Evolutionary conservation across 371 early-diverging fungal species (phyloP).

Genomic region (Haplosporangium sp.): DNA sequence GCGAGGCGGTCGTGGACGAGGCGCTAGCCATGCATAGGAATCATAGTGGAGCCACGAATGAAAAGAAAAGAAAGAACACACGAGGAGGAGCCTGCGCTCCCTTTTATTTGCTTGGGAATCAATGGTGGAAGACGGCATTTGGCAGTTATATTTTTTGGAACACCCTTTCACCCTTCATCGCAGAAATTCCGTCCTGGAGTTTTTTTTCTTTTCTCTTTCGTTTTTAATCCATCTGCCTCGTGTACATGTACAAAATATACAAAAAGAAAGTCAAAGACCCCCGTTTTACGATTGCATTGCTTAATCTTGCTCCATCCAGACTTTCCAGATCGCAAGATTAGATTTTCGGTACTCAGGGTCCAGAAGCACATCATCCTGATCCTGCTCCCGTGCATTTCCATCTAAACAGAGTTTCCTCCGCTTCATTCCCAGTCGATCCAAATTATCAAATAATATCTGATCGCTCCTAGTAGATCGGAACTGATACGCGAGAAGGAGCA

Average conservation of each 20-base stretch:
- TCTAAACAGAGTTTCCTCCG: conserved; percentile 20
- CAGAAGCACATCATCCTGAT: conserved; percentile 18
- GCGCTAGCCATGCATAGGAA: conserved; percentile 33
- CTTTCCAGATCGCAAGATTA: conserved; percentile 47
- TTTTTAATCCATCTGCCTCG: not conserved
- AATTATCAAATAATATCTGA: conserved; percentile 29
- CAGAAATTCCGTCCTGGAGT: not conserved
- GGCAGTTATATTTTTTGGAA: no score
- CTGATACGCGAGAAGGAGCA: conserved; percentile 46
- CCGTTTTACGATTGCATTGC: not conserved
- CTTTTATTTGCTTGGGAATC: no score
- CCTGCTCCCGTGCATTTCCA: not conserved
- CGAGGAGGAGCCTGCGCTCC: not conserved
- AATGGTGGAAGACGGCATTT: no score
- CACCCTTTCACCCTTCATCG: no score
- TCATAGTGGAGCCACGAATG: not conserved
- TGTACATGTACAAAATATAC: conserved; percentile 14
- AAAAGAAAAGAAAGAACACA: not conserved
- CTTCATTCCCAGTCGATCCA: conserved; percentile 33
- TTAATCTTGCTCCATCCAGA: conserved; percentile 30
- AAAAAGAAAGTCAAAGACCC: conserved; percentile 4
- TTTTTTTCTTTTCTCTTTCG: not conserved
- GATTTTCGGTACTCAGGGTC: conserved; percentile 31
- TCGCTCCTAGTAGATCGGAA: conserved; percentile 48
- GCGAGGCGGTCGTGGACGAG: conserved; percentile 59